phyloP scores from a whole-genome alignment of 164 flowering plant species.

The Protea cynaroides region DNA sequence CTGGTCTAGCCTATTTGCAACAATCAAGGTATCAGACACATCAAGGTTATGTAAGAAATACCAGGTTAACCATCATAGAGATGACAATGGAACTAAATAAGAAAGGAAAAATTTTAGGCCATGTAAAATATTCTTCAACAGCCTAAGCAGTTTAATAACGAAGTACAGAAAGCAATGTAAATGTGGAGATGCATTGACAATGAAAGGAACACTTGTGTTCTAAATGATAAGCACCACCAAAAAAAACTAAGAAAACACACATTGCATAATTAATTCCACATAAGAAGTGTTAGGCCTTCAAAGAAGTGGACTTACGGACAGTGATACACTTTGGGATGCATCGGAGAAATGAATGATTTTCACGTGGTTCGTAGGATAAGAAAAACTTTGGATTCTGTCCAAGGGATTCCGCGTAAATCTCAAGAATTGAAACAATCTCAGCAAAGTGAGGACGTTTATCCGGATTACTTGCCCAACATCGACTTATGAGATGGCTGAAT shows the following conservation, averaged over 20 bases:
- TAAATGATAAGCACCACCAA: background rate
- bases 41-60: too few species aligned
- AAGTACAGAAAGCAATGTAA: background rate
- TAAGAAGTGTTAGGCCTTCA: constrained; percentile 15
- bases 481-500: constrained; percentile 53
- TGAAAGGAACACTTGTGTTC: constrained; percentile 2
- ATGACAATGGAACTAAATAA: too few species aligned
- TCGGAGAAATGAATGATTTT: constrained; percentile 16
- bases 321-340: constrained; percentile 54
- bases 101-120: background rate
- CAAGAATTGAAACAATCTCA: constrained; percentile 65
- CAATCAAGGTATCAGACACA: too few species aligned
- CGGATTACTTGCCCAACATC: constrained; percentile 87
- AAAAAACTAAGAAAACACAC: constrained; percentile 1
- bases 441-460: constrained; percentile 76
- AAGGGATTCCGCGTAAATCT: constrained; percentile 45
- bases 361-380: constrained; percentile 35
- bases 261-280: constrained; percentile 9
- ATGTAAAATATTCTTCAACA: background rate
- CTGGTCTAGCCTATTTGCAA: too few species aligned
- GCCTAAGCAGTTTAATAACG: too few species aligned
- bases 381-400: constrained; percentile 72
- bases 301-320: constrained; percentile 24
- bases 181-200: background rate
- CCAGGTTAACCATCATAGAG: too few species aligned